These are phyloP conservation scores for Podospora tetraspora DNA, from an alignment of 495 filamentous ascomycete genomes.

Conservation along the genomic window DNA sequence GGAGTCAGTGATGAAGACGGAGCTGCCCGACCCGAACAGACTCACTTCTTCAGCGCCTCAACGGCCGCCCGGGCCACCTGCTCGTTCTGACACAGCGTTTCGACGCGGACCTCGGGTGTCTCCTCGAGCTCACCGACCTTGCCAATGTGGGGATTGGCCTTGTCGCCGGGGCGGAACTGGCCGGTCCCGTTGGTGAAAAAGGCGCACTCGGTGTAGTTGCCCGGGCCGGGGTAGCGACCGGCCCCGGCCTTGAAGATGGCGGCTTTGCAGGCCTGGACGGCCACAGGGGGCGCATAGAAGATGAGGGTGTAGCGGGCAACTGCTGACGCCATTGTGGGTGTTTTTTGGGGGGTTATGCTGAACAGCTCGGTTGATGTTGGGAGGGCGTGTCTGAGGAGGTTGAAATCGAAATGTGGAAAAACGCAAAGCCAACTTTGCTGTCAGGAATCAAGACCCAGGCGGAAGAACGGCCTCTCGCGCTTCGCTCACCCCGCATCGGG, in stretches of 20 bases:
- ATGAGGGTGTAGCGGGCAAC: slow-evolving; percentile 34
- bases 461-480: no score
- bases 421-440: no score
- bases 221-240: slow-evolving; percentile 51
- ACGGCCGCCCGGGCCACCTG: slow-evolving; percentile 44
- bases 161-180: slow-evolving; percentile 47
- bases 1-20: background rate
- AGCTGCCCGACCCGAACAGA: slow-evolving; percentile 4
- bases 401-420: no score
- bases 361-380: no score
- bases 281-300: slow-evolving; percentile 50
- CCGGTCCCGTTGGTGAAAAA: slow-evolving; percentile 52
- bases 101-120: slow-evolving; percentile 48
- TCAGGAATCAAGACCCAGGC: no score
- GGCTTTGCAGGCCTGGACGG: slow-evolving; percentile 48
- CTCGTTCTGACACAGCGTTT: slow-evolving; percentile 47
- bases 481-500: no score
- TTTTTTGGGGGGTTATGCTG: no score
- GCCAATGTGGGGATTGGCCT: slow-evolving; percentile 57
- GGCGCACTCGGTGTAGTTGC: slow-evolving; percentile 58
- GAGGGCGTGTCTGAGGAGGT: no score
- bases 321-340: background rate
- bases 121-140: slow-evolving; percentile 45
- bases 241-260: slow-evolving; percentile 62
- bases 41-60: slow-evolving; percentile 57